Percentiles rank a stretch among this genome's conserved stretches.
Evolutionary conservation across 495 filamentous ascomycete genomes (phyloP).

Genomic region (Penicillium ochrochloron): DNA sequence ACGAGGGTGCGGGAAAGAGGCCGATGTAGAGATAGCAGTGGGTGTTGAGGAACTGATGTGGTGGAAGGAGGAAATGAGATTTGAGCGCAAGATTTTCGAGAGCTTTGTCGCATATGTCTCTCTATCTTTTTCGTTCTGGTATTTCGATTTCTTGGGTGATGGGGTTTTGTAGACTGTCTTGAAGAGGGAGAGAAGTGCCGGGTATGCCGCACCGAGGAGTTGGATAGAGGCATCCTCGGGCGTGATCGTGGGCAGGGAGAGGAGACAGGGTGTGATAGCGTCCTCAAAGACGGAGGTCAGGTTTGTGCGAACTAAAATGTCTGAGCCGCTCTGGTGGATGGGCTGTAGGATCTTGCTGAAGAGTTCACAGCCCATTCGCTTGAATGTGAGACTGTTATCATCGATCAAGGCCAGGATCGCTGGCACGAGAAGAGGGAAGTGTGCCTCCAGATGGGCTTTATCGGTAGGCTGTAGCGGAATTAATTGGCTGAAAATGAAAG

Average conservation of each 20-base stretch:
- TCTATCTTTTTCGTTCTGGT: conserved; percentile 21
- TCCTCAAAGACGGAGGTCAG: conserved; percentile 80
- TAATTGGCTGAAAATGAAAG: conserved; percentile 8
- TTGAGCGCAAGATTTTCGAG: conserved; percentile 42
- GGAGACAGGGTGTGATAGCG: conserved; percentile 71
- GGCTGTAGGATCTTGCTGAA: conserved; percentile 64
- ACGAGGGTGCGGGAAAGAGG: conserved; percentile 46
- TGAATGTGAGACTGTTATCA: conserved; percentile 60
- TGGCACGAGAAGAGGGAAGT: conserved; percentile 85
- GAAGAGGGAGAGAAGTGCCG: conserved; percentile 64
- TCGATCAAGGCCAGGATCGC: conserved; percentile 81
- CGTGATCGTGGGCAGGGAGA: conserved; percentile 78
- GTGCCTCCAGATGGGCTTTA: conserved; percentile 42
- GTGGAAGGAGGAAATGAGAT: conserved; percentile 53
- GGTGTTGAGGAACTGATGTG: conserved; percentile 51
- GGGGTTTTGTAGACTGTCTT: conserved; percentile 40
- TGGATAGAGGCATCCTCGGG: conserved; percentile 70
- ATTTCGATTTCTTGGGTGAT: conserved; percentile 10
- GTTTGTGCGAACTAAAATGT: conserved; percentile 71
- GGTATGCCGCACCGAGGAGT: conserved; percentile 69
- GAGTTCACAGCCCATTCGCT: conserved; percentile 63
- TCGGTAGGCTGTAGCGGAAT: conserved; percentile 31
- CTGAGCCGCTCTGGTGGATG: conserved; percentile 49
- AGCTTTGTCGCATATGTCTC: conserved; percentile 29
- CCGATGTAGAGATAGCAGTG: conserved; percentile 52